phyloP scores from a whole-genome alignment of 495 filamentous ascomycete genomes.

The Thermothielavioides terrestris region DNA sequence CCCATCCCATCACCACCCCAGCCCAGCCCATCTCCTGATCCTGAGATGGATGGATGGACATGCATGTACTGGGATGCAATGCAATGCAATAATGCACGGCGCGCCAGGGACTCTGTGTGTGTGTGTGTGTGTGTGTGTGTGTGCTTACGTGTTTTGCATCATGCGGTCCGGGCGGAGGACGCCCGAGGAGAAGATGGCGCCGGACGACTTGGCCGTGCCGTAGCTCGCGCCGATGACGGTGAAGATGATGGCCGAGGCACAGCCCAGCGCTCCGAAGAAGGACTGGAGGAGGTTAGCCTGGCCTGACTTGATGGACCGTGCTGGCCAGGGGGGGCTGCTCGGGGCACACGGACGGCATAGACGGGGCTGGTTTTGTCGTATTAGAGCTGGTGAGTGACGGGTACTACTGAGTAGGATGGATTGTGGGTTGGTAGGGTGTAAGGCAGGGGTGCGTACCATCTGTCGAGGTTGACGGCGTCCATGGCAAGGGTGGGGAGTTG shows the following conservation, averaged over 20 bases:
- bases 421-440: background rate
- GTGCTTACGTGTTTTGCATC: slow-evolving; percentile 58
- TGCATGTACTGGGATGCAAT: no score
- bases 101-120: no score
- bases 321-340: background rate
- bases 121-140: no score
- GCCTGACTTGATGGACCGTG: background rate
- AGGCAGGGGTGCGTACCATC: slow-evolving; percentile 13
- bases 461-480: slow-evolving; percentile 18
- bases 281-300: slow-evolving; percentile 16
- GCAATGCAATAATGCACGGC: no score
- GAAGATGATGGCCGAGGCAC: slow-evolving; percentile 57
- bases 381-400: background rate
- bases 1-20: no score
- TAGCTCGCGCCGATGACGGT: slow-evolving; percentile 76
- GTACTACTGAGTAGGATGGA: no score
- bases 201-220: slow-evolving; percentile 75
- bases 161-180: slow-evolving; percentile 62
- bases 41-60: background rate
- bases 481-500: background rate
- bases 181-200: slow-evolving; percentile 65
- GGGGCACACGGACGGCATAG: slow-evolving; percentile 30
- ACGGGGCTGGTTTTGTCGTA: slow-evolving; percentile 24
- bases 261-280: slow-evolving; percentile 45
- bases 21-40: no score